Evolutionary conservation across 768 basidiomycete species (phyloP).

Genomic region (Amyloporia xantha): DNA sequence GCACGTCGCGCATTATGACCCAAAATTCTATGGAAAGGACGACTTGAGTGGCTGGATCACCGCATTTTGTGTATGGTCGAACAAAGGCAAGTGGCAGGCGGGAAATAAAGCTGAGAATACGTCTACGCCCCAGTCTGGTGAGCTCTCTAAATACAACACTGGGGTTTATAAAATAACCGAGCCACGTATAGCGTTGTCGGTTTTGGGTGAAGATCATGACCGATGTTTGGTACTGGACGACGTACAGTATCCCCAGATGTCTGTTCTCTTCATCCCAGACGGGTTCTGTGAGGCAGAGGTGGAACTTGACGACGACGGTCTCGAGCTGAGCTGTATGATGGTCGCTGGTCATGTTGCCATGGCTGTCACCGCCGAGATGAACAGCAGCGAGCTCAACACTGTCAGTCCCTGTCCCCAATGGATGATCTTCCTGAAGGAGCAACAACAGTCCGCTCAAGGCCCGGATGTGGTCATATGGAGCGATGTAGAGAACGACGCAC

Average conservation of each 20-base stretch:
- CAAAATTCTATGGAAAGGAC: slow-evolving; percentile 1
- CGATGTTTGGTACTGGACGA: slow-evolving; percentile 4
- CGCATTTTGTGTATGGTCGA: slow-evolving; percentile 12
- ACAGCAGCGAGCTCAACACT: no score
- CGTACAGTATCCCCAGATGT: not conserved
- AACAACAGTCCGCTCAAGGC: not conserved
- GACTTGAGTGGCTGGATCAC: slow-evolving; percentile 12
- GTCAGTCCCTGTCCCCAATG: slow-evolving; percentile 7
- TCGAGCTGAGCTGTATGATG: slow-evolving; percentile 4
- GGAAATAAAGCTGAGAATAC: no score
- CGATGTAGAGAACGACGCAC: no score
- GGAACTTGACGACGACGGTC: not conserved
- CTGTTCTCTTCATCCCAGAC: not conserved
- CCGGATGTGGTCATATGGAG: no score
- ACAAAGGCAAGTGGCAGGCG: slow-evolving; percentile 5
- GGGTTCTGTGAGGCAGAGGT: slow-evolving; percentile 9
- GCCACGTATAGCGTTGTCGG: no score
- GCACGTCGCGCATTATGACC: slow-evolving; percentile 2
- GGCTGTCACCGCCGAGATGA: not conserved
- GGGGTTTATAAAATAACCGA: no score
- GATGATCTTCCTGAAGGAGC: slow-evolving; percentile 7
- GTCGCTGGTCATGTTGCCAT: slow-evolving; percentile 8
- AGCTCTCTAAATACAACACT: no score
- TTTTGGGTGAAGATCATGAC: not conserved
- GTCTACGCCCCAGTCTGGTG: no score